phyloP scores from a whole-genome alignment of 2,329 filamentous ascomycete genomes.

The Ophiostoma himal-ulmi region DNA sequence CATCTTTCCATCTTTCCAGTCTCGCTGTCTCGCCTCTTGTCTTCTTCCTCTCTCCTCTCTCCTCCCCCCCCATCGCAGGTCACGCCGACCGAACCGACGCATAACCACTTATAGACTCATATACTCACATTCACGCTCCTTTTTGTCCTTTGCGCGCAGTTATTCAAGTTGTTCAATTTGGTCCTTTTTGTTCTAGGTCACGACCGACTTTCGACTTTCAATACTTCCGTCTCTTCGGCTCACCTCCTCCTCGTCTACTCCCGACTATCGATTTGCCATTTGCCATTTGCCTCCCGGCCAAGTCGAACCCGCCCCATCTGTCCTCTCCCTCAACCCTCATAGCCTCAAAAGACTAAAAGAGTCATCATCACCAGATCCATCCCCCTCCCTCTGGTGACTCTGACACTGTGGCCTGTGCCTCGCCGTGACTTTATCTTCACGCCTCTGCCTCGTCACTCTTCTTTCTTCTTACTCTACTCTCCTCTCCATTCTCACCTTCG shows the following conservation, averaged over 20 bases:
- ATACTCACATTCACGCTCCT: conserved; percentile 26
- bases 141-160: conserved; percentile 17
- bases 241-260: neutral
- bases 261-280: neutral
- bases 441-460: conserved; percentile 17
- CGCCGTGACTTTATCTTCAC: conserved; percentile 15
- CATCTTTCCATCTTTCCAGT: conserved; percentile 19
- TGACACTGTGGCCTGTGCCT: conserved; percentile 9
- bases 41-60: neutral
- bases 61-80: conserved; percentile 22
- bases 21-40: neutral
- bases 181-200: conserved; percentile 19
- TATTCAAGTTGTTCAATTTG: neutral
- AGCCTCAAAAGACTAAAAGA: conserved; percentile 20
- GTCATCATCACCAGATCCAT: conserved; percentile 22
- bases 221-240: neutral
- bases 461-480: conserved; percentile 4
- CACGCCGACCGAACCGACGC: conserved; percentile 18
- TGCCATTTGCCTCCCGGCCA: conserved; percentile 8
- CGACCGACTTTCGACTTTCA: neutral
- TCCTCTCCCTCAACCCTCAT: conserved; percentile 10
- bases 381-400: conserved; percentile 15
- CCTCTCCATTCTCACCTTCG: neutral
- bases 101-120: conserved; percentile 13
- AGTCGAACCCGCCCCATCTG: conserved; percentile 10